Percentiles rank a stretch among this genome's conserved stretches.
Conservation (phyloP, 2,329 filamentous ascomycete species). For the Alternaria alternata region DNA sequence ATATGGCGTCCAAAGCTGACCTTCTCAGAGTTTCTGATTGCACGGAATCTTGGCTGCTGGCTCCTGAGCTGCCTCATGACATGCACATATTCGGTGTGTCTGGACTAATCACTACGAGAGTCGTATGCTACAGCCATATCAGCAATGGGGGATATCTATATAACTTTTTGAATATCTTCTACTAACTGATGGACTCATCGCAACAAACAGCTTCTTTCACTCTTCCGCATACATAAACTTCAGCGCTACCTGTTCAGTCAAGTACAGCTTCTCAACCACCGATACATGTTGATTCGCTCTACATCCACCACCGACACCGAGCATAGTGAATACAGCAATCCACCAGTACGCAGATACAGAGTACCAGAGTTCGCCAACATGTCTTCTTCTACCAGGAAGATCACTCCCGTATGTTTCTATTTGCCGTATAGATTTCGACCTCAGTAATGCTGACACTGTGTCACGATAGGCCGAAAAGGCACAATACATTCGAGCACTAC, state of each 20-base stretch:
- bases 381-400: conserved; percentile 34
- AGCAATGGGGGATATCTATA: conserved; percentile 18
- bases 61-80: conserved; percentile 2
- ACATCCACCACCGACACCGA: conserved; percentile 27
- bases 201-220: conserved; percentile 13
- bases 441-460: background rate
- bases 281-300: conserved; percentile 36
- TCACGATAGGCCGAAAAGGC: conserved; percentile 54
- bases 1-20: conserved; percentile 31
- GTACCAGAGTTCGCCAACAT: conserved; percentile 36
- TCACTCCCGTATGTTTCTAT: conserved; percentile 33
- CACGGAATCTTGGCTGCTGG: background rate
- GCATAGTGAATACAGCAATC: conserved; percentile 35
- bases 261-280: conserved; percentile 7
- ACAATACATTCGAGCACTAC: conserved; percentile 69
- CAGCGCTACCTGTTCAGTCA: conserved; percentile 12
- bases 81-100: conserved; percentile 6
- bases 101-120: conserved; percentile 5
- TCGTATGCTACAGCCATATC: conserved; percentile 4
- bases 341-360: conserved; percentile 35
- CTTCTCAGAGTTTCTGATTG: conserved; percentile 12
- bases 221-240: conserved; percentile 19
- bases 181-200: conserved; percentile 18
- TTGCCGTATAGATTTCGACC: background rate
- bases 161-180: conserved; percentile 17